These are phyloP conservation scores for Neonectria sp. DNA, from an alignment of 2,329 filamentous ascomycete genomes.

Conservation along the genomic window DNA sequence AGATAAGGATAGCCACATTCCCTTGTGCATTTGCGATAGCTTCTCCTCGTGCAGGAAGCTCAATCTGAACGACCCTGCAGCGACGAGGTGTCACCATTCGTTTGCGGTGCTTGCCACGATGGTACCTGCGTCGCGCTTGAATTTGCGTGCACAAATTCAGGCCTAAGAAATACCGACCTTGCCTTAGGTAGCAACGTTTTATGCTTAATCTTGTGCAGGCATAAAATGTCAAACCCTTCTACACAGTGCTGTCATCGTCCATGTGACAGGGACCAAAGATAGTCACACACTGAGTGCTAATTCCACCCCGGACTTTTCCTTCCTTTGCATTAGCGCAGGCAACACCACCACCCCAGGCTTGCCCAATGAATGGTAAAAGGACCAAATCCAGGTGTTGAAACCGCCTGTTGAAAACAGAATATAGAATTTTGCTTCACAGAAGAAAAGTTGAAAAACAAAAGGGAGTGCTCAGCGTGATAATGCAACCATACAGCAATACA, in stretches of 20 bases:
- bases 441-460: conserved; percentile 9
- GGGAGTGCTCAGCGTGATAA: conserved; percentile 8
- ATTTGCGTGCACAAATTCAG: conserved; percentile 6
- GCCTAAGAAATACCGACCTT: conserved; percentile 8
- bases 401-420: conserved; percentile 7
- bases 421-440: conserved; percentile 8
- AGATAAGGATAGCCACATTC: conserved; percentile 5
- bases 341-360: conserved; percentile 7
- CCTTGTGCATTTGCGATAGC: conserved; percentile 6
- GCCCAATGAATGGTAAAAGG: conserved; percentile 6
- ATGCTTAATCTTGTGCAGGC: conserved; percentile 7
- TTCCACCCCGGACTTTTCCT: conserved; percentile 2
- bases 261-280: conserved; percentile 6
- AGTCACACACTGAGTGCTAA: conserved; percentile 8
- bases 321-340: conserved; percentile 1
- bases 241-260: conserved; percentile 6
- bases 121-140: conserved; percentile 5
- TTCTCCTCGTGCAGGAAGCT: conserved; percentile 8
- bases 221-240: neutral
- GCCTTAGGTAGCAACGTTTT: conserved; percentile 4
- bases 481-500: conserved; percentile 7
- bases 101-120: conserved; percentile 2
- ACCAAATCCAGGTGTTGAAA: conserved; percentile 7
- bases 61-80: conserved; percentile 5
- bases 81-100: conserved; percentile 3